Percentiles rank a stretch among this genome's conserved stretches.
These are phyloP conservation scores for Phytophthora kernoviae DNA, from an alignment of 352 stramenopile species.

Conservation along the genomic window DNA sequence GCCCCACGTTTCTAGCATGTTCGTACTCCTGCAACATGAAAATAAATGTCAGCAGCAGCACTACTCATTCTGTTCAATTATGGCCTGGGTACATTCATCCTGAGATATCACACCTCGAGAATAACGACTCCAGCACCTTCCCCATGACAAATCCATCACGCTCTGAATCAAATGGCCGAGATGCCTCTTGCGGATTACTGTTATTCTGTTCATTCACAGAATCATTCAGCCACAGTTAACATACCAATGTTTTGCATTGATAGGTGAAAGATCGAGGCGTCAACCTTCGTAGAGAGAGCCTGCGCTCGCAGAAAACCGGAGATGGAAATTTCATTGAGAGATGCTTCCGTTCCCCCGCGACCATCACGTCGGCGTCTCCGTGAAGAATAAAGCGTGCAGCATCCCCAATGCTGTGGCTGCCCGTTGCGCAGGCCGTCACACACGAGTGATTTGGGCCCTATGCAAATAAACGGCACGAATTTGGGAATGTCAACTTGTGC, in stretches of 20 bases:
- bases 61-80: not conserved
- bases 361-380: slow-evolving; percentile 94
- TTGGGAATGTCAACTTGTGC: not conserved
- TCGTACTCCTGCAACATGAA: slow-evolving; percentile 72
- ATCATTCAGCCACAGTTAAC: slow-evolving; percentile 1
- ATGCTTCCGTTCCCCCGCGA: slow-evolving; percentile 95
- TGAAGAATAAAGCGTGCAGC: slow-evolving; percentile 89
- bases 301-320: slow-evolving; percentile 96
- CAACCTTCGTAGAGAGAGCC: slow-evolving; percentile 91
- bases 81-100: too few species aligned
- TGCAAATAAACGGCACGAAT: not conserved
- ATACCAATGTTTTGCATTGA: too few species aligned
- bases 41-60: not conserved
- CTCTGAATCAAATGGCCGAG: slow-evolving; percentile 94
- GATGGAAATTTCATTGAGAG: slow-evolving; percentile 93
- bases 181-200: slow-evolving; percentile 87
- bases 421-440: slow-evolving; percentile 96
- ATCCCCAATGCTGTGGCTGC: slow-evolving; percentile 97
- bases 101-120: slow-evolving; percentile 56
- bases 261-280: not conserved
- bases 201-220: slow-evolving; percentile 84
- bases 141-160: slow-evolving; percentile 98
- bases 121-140: slow-evolving; percentile 77
- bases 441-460: slow-evolving; percentile 97
- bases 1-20: slow-evolving; percentile 92